Conservation (phyloP, 805 yeast species). For the Maudiozyma serrabonitensis region DNA sequence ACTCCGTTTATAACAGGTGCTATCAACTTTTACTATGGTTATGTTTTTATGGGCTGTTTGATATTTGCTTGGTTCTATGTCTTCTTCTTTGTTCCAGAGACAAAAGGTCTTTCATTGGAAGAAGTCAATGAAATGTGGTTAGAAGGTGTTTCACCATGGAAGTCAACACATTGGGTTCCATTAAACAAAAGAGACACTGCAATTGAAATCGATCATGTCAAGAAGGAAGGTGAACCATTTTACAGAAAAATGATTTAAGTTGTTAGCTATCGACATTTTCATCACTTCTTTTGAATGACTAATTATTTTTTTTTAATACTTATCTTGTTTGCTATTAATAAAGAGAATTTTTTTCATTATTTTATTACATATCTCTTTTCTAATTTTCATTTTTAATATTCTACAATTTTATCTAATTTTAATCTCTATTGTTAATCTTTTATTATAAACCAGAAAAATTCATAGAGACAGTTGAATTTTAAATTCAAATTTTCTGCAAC, state of each 20-base stretch:
- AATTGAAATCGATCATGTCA: slow-evolving; percentile 18
- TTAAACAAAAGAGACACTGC: slow-evolving; percentile 28
- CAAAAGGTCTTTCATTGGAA: slow-evolving; percentile 71
- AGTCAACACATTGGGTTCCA: slow-evolving; percentile 42
- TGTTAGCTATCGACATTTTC: background rate
- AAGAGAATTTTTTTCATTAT: background rate
- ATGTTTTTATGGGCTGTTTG: slow-evolving; percentile 47
- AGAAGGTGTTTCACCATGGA: slow-evolving; percentile 33
- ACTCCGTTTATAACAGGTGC: slow-evolving; percentile 60
- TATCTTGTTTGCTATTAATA: background rate
- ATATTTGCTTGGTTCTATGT: slow-evolving; percentile 50
- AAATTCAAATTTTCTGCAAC: too few relatives aligned
- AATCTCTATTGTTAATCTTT: background rate
- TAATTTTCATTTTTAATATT: background rate
- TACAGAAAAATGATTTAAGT: slow-evolving; percentile 6
- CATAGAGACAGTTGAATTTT: too few relatives aligned
- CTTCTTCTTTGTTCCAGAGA: slow-evolving; percentile 61
- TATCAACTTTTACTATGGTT: slow-evolving; percentile 64
- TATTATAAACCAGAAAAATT: too few relatives aligned
- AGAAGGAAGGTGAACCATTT: slow-evolving; percentile 21
- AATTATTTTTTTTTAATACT: background rate
- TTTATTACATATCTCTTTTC: background rate
- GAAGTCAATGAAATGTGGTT: slow-evolving; percentile 60
- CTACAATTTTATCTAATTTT: background rate
- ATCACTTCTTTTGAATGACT: background rate